phyloP scores from a whole-genome alignment of 2,329 filamentous ascomycete species.

The Microdochium nivale region DNA sequence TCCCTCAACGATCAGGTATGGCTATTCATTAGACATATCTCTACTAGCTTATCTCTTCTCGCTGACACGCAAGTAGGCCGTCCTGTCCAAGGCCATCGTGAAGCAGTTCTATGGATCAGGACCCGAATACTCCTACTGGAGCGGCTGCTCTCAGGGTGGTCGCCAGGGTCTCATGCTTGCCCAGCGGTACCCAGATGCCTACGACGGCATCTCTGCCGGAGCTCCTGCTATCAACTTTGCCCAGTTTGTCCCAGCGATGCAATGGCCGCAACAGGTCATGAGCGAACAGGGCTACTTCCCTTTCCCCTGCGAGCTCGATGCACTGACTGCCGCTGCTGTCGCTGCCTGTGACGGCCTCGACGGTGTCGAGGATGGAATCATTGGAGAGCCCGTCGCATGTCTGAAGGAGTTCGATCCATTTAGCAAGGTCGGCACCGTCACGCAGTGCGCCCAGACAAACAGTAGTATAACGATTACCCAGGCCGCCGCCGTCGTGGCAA shows the following conservation, averaged over 20 bases:
- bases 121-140: slow-evolving; percentile 33
- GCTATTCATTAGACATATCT: neutral
- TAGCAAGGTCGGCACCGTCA: neutral
- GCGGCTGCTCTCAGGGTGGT: slow-evolving; percentile 43
- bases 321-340: slow-evolving; percentile 13
- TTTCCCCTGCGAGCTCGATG: slow-evolving; percentile 20
- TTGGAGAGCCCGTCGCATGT: slow-evolving; percentile 26
- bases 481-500: slow-evolving; percentile 2
- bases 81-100: slow-evolving; percentile 25
- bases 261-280: slow-evolving; percentile 17
- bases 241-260: slow-evolving; percentile 16
- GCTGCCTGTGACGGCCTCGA: slow-evolving; percentile 26
- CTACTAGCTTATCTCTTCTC: neutral
- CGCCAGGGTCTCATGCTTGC: slow-evolving; percentile 38
- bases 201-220: slow-evolving; percentile 38
- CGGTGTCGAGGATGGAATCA: slow-evolving; percentile 28
- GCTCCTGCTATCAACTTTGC: neutral
- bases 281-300: slow-evolving; percentile 16
- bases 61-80: neutral
- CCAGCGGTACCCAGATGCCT: slow-evolving; percentile 38
- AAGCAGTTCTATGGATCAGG: slow-evolving; percentile 29
- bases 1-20: neutral
- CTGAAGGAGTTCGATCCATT: slow-evolving; percentile 9
- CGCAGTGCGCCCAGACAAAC: neutral
- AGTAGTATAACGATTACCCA: slow-evolving; percentile 1